phyloP scores from a whole-genome alignment of 805 yeast genomes.

The Yamadazyma kitorensis region DNA sequence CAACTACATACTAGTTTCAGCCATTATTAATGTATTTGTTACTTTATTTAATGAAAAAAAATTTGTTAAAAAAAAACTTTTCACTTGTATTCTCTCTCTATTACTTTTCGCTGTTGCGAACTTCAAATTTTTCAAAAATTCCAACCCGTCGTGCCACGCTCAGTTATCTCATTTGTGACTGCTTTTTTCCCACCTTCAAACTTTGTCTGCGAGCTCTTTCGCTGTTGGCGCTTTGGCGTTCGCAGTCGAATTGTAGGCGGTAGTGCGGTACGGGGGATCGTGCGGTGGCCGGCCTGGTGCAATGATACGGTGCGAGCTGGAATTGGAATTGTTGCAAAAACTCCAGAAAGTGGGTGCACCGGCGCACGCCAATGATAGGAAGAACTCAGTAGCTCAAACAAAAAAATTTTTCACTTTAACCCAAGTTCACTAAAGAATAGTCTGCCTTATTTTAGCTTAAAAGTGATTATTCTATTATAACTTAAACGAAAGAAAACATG shows the following conservation, averaged over 20 bases:
- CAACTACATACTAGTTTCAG: slow-evolving; percentile 34
- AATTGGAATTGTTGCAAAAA: too few species aligned
- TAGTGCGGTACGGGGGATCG: too few species aligned
- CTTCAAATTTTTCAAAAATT: slow-evolving; percentile 2
- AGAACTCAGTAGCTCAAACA: neutral
- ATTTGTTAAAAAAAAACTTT: slow-evolving; percentile 1
- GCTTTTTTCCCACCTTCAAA: slow-evolving; percentile 3
- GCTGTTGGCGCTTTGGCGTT: too few species aligned
- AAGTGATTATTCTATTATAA: slow-evolving; percentile 18
- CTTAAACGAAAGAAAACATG: slow-evolving; percentile 15
- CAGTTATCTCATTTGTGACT: slow-evolving; percentile 8
- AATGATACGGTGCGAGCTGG: too few species aligned
- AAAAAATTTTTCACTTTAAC: slow-evolving; percentile 19
- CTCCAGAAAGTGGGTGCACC: too few species aligned
- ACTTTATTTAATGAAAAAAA: too few species aligned
- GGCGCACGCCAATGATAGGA: too few species aligned
- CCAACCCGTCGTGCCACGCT: too few species aligned
- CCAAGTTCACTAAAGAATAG: slow-evolving; percentile 89
- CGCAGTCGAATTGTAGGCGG: too few species aligned
- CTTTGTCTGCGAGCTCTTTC: too few species aligned
- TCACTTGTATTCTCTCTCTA: slow-evolving; percentile 3
- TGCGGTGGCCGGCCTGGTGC: too few species aligned
- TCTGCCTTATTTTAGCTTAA: slow-evolving; percentile 48
- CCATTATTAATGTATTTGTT: slow-evolving; percentile 30
- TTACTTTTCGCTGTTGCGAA: neutral